A percentile compares a stretch with the other conserved stretches of the same genome.
phyloP scores from a whole-genome alignment of 495 filamentous ascomycete species.

The Aspergillus ellipticus region DNA sequence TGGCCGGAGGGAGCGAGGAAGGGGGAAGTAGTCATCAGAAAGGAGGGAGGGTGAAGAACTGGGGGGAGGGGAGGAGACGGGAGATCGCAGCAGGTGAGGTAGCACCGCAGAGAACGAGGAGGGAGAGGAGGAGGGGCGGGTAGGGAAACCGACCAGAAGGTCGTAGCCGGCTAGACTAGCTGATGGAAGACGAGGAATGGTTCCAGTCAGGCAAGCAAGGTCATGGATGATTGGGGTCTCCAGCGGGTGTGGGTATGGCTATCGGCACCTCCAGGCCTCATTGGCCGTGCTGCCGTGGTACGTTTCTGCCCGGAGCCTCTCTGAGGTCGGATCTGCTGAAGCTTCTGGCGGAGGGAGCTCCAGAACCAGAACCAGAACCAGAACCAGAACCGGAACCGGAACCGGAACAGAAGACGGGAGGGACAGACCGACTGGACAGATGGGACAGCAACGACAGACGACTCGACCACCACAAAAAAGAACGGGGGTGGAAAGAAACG shows the following conservation, averaged over 20 bases:
- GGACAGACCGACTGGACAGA: no score
- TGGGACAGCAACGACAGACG: no score
- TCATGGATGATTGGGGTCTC: conserved; percentile 11
- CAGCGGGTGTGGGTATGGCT: conserved; percentile 21
- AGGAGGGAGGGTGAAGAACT: not conserved
- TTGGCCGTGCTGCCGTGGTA: conserved; percentile 14
- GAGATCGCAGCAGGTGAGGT: conserved; percentile 2
- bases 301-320: not conserved
- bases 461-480: not conserved
- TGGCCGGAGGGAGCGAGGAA: not conserved
- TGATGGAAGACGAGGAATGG: not conserved
- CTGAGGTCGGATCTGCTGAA: conserved; percentile 11
- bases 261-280: conserved; percentile 19
- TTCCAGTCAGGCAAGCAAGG: not conserved
- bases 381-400: no score
- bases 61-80: conserved; percentile 5
- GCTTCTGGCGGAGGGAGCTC: conserved; percentile 11
- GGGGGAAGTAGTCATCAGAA: conserved; percentile 7
- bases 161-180: not conserved
- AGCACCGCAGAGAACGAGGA: conserved; percentile 12
- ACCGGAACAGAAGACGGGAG: not conserved
- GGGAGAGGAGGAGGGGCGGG: conserved; percentile 18
- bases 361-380: not conserved
- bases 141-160: conserved; percentile 22
- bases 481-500: not conserved